phyloP scores from a whole-genome alignment of 1,284 basidiomycete species.

The Trichosporon asahii region DNA sequence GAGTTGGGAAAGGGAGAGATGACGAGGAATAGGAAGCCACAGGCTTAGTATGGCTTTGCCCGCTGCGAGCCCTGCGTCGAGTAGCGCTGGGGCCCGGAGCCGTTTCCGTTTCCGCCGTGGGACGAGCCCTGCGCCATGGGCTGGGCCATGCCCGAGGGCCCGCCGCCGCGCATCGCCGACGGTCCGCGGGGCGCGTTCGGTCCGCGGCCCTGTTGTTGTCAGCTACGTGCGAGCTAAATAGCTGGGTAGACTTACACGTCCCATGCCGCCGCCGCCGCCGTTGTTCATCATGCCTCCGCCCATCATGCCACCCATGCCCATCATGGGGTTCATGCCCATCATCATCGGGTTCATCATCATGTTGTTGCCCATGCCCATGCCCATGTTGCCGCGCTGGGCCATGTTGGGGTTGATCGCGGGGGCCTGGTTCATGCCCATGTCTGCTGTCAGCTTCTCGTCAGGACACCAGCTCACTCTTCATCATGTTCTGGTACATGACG shows the following conservation, averaged over 20 bases:
- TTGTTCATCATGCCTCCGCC: slow-evolving; percentile 25
- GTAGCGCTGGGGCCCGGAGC: slow-evolving; percentile 66
- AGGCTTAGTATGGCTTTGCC: slow-evolving; percentile 45
- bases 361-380: slow-evolving; percentile 23
- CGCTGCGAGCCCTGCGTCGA: slow-evolving; percentile 48
- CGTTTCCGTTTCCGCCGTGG: slow-evolving; percentile 54
- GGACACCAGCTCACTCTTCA: slow-evolving; percentile 34
- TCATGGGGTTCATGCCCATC: slow-evolving; percentile 21
- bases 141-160: slow-evolving; percentile 46
- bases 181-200: slow-evolving; percentile 52
- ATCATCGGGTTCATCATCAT: slow-evolving; percentile 16
- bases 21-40: too few species aligned
- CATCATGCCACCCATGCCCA: slow-evolving; percentile 18
- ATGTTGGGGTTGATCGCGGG: slow-evolving; percentile 52
- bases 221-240: neutral
- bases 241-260: slow-evolving; percentile 23
- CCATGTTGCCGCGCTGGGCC: slow-evolving; percentile 27
- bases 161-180: slow-evolving; percentile 50
- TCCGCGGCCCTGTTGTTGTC: slow-evolving; percentile 17
- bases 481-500: slow-evolving; percentile 58
- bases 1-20: neutral
- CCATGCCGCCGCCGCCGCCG: slow-evolving; percentile 37
- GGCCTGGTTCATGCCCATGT: slow-evolving; percentile 41
- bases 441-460: slow-evolving; percentile 18
- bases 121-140: slow-evolving; percentile 53